Evolutionary conservation across 805 yeast genomes (phyloP).

Genomic region (Hanseniaspora taiwanica): DNA sequence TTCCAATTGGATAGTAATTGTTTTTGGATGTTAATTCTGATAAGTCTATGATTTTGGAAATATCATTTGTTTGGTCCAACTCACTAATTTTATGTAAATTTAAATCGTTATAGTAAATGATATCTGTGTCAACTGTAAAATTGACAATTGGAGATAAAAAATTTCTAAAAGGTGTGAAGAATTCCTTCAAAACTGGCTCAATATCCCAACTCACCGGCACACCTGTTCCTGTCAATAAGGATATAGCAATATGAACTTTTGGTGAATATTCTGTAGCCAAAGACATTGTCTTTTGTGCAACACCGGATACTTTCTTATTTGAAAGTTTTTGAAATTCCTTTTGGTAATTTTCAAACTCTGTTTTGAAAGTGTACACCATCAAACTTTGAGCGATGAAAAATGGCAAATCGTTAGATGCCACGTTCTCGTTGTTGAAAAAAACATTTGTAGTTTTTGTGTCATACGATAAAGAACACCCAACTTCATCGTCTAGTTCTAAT

Average conservation of each 20-base stretch:
- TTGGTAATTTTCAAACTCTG: too few relatives aligned
- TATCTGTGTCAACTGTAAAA: conserved; percentile 67
- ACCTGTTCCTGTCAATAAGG: conserved; percentile 60
- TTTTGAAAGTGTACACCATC: conserved; percentile 31
- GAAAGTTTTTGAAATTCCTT: too few relatives aligned
- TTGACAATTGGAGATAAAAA: conserved; percentile 44
- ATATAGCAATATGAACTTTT: conserved; percentile 60
- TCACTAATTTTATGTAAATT: conserved; percentile 18
- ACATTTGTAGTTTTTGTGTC: conserved; percentile 26
- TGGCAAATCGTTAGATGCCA: conserved; percentile 49
- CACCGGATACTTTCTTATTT: too few relatives aligned
- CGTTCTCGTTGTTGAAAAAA: conserved; percentile 24
- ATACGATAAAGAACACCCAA: conserved; percentile 32
- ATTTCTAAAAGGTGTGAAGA: conserved; percentile 43
- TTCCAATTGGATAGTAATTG: conserved; percentile 36
- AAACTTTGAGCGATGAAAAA: conserved; percentile 43
- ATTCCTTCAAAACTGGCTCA: conserved; percentile 33
- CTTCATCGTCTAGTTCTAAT: conserved; percentile 27
- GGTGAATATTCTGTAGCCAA: conserved; percentile 33
- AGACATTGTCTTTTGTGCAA: conserved; percentile 13
- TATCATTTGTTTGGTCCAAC: conserved; percentile 23
- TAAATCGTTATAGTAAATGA: conserved; percentile 43
- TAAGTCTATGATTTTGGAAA: conserved; percentile 68
- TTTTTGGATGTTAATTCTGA: conserved; percentile 52
- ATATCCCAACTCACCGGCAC: conserved; percentile 64